Conservation (phyloP, 2,329 filamentous ascomycete species). For the Colletotrichum gigasporum region DNA sequence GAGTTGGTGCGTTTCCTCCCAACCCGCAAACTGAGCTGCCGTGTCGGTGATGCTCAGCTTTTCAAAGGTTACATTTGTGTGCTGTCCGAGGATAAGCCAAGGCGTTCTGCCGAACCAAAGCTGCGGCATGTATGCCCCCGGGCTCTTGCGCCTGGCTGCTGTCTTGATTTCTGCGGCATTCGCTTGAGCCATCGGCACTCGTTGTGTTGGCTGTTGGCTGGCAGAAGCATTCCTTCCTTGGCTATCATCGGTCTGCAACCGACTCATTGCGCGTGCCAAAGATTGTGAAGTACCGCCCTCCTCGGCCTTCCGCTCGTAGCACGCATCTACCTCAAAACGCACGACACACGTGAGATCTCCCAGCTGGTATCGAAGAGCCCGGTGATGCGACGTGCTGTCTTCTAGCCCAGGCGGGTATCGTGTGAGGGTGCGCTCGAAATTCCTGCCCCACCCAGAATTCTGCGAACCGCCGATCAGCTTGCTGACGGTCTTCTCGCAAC, state of each 20-base stretch:
- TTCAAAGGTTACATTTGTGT: constrained; percentile 32
- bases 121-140: constrained; percentile 31
- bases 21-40: background rate
- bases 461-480: background rate
- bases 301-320: background rate
- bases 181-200: constrained; percentile 24
- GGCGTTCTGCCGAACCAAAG: constrained; percentile 41
- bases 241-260: background rate
- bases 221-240: background rate
- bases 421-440: background rate
- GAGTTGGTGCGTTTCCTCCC: background rate
- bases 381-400: constrained; percentile 4
- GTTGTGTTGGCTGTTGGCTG: background rate
- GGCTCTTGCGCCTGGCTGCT: background rate
- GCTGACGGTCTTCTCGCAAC: background rate
- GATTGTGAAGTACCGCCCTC: background rate
- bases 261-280: no score
- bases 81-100: constrained; percentile 35
- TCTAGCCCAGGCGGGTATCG: background rate
- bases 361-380: background rate
- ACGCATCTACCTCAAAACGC: constrained; percentile 8
- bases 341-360: constrained; percentile 1
- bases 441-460: background rate
- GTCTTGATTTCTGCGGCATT: constrained; percentile 37
- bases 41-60: constrained; percentile 12